These are phyloP conservation scores for Piper longum DNA, from an alignment of 164 flowering plant genomes.

Conservation along the genomic window DNA sequence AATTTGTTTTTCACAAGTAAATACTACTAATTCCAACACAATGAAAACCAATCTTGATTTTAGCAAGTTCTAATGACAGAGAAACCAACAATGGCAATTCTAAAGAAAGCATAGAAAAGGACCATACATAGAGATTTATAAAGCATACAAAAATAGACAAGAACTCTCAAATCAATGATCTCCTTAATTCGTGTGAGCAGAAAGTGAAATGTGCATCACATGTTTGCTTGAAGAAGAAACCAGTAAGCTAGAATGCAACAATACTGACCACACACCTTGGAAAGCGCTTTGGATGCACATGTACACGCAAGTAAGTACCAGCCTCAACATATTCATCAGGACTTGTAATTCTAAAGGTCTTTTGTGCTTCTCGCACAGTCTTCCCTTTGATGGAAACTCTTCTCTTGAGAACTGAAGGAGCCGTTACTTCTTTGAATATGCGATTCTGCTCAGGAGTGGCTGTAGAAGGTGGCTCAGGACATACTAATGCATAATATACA, in stretches of 20 bases:
- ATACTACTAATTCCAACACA: not conserved
- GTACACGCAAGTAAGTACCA: conserved; percentile 84
- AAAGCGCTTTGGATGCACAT: conserved; percentile 93
- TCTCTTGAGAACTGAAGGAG: conserved; percentile 45
- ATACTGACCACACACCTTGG: conserved; percentile 39
- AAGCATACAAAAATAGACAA: too few species aligned
- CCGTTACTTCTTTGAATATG: conserved; percentile 50
- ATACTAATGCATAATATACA: conserved; percentile 83
- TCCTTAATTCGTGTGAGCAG: not conserved
- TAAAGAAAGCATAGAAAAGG: not conserved
- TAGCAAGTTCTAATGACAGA: not conserved
- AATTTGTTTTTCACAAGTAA: not conserved
- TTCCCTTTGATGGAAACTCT: conserved; percentile 79
- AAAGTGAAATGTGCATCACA: not conserved
- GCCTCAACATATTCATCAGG: conserved; percentile 63
- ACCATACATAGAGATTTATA: too few species aligned
- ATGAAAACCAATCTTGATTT: not conserved
- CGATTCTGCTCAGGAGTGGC: conserved; percentile 74
- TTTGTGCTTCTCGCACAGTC: conserved; percentile 82
- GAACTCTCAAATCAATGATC: not conserved
- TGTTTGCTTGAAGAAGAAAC: not conserved
- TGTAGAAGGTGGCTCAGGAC: conserved; percentile 78
- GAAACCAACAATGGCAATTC: not conserved
- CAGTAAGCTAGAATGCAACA: not conserved
- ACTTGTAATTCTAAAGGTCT: conserved; percentile 62